Evolutionary conservation across 495 filamentous ascomycete genomes (phyloP).

Genomic region (Hypoxylon fuscum): DNA sequence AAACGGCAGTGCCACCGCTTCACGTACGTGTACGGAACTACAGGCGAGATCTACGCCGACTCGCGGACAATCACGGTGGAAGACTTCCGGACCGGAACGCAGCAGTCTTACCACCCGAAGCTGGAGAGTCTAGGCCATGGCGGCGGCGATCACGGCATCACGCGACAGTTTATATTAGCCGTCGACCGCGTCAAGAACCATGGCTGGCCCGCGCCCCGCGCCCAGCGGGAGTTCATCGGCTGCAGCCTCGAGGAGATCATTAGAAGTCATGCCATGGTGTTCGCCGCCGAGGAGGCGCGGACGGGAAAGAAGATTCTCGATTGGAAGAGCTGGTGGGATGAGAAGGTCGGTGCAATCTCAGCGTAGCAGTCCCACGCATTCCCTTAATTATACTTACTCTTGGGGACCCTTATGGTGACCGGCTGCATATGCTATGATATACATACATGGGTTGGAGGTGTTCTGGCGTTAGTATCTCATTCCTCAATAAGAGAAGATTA

Average conservation of each 20-base stretch:
- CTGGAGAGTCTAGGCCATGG: slow-evolving; percentile 72
- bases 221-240: slow-evolving; percentile 79
- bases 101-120: slow-evolving; percentile 61
- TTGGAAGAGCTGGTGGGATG: slow-evolving; percentile 84
- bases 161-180: slow-evolving; percentile 79
- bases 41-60: slow-evolving; percentile 86
- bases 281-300: slow-evolving; percentile 91
- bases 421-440: background rate
- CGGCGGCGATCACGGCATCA: slow-evolving; percentile 86
- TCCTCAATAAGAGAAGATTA: background rate
- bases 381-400: background rate
- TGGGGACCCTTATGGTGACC: background rate
- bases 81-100: slow-evolving; percentile 67
- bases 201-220: slow-evolving; percentile 70
- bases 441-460: background rate
- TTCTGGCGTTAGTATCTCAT: background rate
- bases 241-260: slow-evolving; percentile 86
- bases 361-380: background rate
- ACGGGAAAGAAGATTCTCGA: slow-evolving; percentile 71
- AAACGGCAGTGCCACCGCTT: slow-evolving; percentile 85
- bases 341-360: slow-evolving; percentile 49
- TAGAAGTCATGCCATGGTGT: slow-evolving; percentile 90
- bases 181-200: slow-evolving; percentile 80
- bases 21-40: slow-evolving; percentile 82
- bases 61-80: slow-evolving; percentile 70